Evolutionary conservation across 148 eudicot genomes (phyloP), one percentile per base, ranked within the genome.

Genomic region (Polygonum maritimum): DNA sequence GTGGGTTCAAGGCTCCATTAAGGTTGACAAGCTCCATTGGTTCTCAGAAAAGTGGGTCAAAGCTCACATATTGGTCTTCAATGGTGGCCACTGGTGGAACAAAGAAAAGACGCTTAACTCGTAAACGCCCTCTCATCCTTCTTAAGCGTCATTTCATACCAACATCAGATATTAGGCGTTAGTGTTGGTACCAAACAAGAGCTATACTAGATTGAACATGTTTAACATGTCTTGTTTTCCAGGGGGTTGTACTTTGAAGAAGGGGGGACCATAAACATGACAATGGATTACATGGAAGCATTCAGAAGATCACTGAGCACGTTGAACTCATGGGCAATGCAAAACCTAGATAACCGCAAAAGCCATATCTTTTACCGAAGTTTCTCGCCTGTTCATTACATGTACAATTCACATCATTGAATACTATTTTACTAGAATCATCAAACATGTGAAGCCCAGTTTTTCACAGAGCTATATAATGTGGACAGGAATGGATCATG

Each of bases 11-110:
- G 86, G 96, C 0, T 76, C 79, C 38, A 78, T 93, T 51, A 85
- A 81, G 78, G 78, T 92, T 4, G 97, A 90, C 71, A 71, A 81
- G 79, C 89, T 93, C 16, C 96, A 93, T 40, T 81, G 89, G 96
- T 86, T 51, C 58, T 85, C 88, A 1, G 39, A 54, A 5, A 86
- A 83, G 75, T 93, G 98, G 98, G 78, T 77, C 1, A 87, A 86
- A 31, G 98, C 90, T 7, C 78, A 87, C 70, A 85, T 85, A 51
- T 62, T 79, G 33, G 62, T 85, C 74, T 85, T 85, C 80, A 85
- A 78, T 69, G 76, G 54, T 6, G 94, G 94, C 6, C 98, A 93
- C 31, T 93, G 98, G 98, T 91, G 96, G 98, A 91, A 89, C 76
- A 67, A 83, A 4, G 92, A 85, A 38, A 93, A 93, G 80, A 93